Evolutionary conservation across 2,329 filamentous ascomycete species (phyloP).

Genomic region (Talaromyces sp.): DNA sequence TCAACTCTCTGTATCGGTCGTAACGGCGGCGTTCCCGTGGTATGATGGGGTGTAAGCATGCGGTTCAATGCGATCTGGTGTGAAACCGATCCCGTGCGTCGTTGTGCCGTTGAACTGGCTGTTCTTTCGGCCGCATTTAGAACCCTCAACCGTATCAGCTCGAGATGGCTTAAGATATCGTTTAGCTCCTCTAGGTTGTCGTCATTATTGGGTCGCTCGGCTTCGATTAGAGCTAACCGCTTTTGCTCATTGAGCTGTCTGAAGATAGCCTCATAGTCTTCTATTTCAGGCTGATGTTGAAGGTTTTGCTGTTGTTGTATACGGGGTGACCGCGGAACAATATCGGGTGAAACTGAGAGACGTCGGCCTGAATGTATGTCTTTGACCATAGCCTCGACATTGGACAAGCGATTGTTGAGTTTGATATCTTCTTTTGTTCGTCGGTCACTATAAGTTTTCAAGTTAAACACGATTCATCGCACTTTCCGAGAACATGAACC

Average conservation of each 20-base stretch:
- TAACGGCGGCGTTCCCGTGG: not conserved
- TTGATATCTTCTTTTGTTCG: conserved; percentile 1
- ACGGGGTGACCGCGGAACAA: not conserved
- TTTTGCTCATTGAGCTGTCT: conserved; percentile 16
- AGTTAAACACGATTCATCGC: no score
- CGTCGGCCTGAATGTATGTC: conserved; percentile 5
- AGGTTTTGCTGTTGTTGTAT: not conserved
- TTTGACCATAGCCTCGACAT: conserved; percentile 12
- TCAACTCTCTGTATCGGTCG: conserved; percentile 9
- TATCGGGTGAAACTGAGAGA: not conserved
- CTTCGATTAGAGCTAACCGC: conserved; percentile 18
- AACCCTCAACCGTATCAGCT: conserved; percentile 16
- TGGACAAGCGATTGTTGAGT: conserved; percentile 2
- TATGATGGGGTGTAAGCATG: conserved; percentile 10
- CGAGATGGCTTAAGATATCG: conserved; percentile 19
- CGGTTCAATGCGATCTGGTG: conserved; percentile 10
- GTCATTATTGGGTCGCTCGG: conserved; percentile 15
- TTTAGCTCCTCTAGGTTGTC: conserved; percentile 19
- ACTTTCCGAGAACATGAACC: not conserved
- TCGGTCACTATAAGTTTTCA: not conserved
- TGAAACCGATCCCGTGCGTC: conserved; percentile 12
- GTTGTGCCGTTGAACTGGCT: conserved; percentile 16
- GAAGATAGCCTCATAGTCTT: conserved; percentile 20
- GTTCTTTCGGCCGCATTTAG: conserved; percentile 19
- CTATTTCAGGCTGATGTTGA: not conserved